Percentiles rank a stretch among this genome's conserved stretches.
Conservation (phyloP, 225 moss, liverwort and hornwort genomes). For the Physcomitrium patens region DNA sequence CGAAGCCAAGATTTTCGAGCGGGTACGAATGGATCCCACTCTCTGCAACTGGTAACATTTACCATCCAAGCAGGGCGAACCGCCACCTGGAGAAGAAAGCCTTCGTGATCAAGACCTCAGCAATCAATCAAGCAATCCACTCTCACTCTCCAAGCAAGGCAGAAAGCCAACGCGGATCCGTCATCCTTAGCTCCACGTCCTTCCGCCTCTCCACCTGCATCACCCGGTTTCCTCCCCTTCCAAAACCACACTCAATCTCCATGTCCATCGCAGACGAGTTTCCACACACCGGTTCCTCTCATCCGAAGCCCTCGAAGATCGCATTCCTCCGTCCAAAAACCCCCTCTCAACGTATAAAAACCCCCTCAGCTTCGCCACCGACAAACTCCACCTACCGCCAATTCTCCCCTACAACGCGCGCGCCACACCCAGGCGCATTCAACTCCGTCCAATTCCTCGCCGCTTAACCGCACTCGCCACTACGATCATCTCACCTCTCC, state of each 20-base stretch:
- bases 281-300: neutral
- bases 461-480: too few species aligned
- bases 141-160: conserved; percentile 6
- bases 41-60: neutral
- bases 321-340: neutral
- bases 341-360: neutral
- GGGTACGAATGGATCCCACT: neutral
- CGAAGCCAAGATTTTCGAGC: neutral
- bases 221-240: conserved; percentile 10
- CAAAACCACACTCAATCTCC: conserved; percentile 20
- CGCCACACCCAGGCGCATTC: neutral
- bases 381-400: conserved; percentile 13
- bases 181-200: conserved; percentile 8
- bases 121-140: conserved; percentile 15
- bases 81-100: neutral
- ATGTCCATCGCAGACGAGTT: conserved; percentile 26
- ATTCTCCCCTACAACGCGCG: neutral
- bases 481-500: too few species aligned
- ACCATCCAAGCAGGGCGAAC: neutral
- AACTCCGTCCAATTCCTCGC: too few species aligned
- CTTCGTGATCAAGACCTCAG: conserved; percentile 24
- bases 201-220: conserved; percentile 16
- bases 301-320: conserved; percentile 11
- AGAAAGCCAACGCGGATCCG: neutral
- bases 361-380: neutral